Base-by-base conservation (phyloP, 768 basidiomycete genomes). In the Termitomyces sp. region DNA sequence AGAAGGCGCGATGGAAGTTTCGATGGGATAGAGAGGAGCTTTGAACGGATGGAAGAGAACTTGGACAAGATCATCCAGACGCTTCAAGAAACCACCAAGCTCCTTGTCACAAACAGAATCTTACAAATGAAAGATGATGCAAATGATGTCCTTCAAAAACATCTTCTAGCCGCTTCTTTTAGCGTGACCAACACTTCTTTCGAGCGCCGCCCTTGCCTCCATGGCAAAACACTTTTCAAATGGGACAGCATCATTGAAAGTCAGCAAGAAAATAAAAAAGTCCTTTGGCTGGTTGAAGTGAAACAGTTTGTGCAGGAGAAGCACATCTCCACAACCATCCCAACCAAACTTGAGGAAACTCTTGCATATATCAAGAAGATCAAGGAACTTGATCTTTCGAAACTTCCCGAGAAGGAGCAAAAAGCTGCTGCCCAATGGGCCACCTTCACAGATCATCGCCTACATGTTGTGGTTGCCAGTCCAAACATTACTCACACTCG, bases 401-500 rank as follows among this genome's bases (percentile, higher is more conserved):
- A 18, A 16, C 40, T 40, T 5, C 5, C 5, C 13, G 5, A 38
- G 38, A 12, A 38, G 10, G 6, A 40, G 3, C 4, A 40, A 10
- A 4, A 40, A 16, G 8, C 0, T 10, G 41, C 41, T 0, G 41
- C n/a, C 1, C 41, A n/a, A 41, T 41, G 41, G 41, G 41, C 41
- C 13, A 5, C 41, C 18, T 41, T 1, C 4, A 3, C 8, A 4
- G 18, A 41, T 10, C 41, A 43, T 8, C 8, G 8, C 0, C 3
- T 43, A 1, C 3, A 4, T 10, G 8, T n/a, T 0, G 3, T n/a
- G 4, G n/a, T 43, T 2, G 9, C n/a, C 0, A 3, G n/a, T 10
- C n/a, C 41, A 20, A 4, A n/a, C n/a, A 43, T 43, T 4, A 20
- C n/a, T n/a, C 8, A 8, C 8, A 9, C 4, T 18, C 9, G 5